These are phyloP conservation scores for Arabidopsis suecica DNA, from an alignment of 345 rosid species.

Conservation along the genomic window DNA sequence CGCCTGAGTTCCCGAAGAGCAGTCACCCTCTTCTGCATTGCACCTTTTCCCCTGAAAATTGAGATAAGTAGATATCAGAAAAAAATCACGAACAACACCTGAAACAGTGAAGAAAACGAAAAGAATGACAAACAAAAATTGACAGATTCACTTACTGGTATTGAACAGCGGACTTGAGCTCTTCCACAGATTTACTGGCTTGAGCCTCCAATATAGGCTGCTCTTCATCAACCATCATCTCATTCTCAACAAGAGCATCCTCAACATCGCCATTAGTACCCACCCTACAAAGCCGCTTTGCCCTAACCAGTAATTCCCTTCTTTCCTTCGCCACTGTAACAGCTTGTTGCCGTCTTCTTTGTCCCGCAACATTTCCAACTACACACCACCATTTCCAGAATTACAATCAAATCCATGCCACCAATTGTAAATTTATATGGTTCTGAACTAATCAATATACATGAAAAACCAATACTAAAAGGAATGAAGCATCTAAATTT, in stretches of 20 bases:
- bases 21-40: slow-evolving; percentile 76
- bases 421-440: not conserved
- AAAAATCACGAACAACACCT: not conserved
- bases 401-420: slow-evolving; percentile 31
- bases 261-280: slow-evolving; percentile 58
- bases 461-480: not conserved
- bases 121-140: slow-evolving; percentile 14
- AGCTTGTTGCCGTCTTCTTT: slow-evolving; percentile 84
- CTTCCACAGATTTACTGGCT: slow-evolving; percentile 67
- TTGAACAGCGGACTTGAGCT: slow-evolving; percentile 70
- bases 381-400: slow-evolving; percentile 37
- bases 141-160: slow-evolving; percentile 61
- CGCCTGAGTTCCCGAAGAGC: slow-evolving; percentile 91
- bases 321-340: slow-evolving; percentile 88
- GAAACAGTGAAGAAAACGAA: not conserved
- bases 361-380: slow-evolving; percentile 87
- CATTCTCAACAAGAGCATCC: slow-evolving; percentile 53
- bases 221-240: slow-evolving; percentile 82
- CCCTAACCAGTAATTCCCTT: slow-evolving; percentile 82
- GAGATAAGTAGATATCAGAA: not conserved
- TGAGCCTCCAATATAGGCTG: slow-evolving; percentile 73
- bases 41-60: slow-evolving; percentile 78
- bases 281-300: slow-evolving; percentile 83
- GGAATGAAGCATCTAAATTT: not conserved
- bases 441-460: slow-evolving; percentile 5